phyloP scores from a whole-genome alignment of 768 basidiomycete species.

The Mycena rebaudengoi region DNA sequence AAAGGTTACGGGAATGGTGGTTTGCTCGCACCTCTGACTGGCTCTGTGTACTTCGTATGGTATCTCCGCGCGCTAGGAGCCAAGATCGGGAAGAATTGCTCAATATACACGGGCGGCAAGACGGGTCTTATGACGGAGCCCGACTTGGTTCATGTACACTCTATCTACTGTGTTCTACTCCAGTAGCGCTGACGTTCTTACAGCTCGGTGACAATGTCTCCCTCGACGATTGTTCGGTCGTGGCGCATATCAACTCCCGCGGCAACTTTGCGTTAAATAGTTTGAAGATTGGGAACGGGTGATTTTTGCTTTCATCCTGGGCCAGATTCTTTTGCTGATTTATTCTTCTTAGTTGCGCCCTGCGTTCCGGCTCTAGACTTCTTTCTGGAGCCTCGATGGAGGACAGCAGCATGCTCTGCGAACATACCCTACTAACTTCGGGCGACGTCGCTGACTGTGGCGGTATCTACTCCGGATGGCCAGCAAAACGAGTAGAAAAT shows the following conservation, averaged over 20 bases:
- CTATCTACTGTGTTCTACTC: not conserved
- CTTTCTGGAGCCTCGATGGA: constrained; percentile 62
- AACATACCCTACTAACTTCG: constrained; percentile 56
- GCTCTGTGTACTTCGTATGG: constrained; percentile 55
- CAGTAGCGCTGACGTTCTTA: constrained; percentile 1
- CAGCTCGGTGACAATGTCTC: constrained; percentile 54
- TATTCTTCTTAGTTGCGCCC: constrained; percentile 41
- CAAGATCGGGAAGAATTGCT: constrained; percentile 52
- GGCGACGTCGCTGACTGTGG: constrained; percentile 55
- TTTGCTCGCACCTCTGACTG: constrained; percentile 48
- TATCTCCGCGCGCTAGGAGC: constrained; percentile 53
- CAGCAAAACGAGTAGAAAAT: constrained; percentile 41
- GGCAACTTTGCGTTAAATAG: constrained; percentile 54
- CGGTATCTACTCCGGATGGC: constrained; percentile 53
- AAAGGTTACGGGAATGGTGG: constrained; percentile 53
- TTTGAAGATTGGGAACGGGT: constrained; percentile 51
- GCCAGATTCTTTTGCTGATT: not conserved
- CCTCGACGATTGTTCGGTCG: constrained; percentile 56
- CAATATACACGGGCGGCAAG: constrained; percentile 50
- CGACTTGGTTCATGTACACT: constrained; percentile 50
- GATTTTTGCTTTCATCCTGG: not conserved
- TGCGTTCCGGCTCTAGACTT: constrained; percentile 55
- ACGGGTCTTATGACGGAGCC: constrained; percentile 57
- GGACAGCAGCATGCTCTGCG: constrained; percentile 55
- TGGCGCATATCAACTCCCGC: constrained; percentile 57